Base-by-base conservation (phyloP, 1,284 basidiomycete species). In the Amylostereum areolatum region DNA sequence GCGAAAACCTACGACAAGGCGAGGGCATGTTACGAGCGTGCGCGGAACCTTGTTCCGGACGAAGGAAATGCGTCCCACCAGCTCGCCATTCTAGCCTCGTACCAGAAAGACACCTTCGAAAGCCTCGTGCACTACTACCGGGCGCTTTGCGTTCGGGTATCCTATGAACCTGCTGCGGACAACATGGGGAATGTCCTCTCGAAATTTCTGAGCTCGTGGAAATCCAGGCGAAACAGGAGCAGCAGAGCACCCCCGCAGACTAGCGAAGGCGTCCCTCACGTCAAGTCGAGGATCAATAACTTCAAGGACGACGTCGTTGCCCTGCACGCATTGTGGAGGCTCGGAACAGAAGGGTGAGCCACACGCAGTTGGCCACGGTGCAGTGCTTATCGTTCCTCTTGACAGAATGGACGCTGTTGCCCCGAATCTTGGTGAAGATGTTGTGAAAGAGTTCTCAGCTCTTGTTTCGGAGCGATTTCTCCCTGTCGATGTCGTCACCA, bases 51-150 rank as follows among this genome's bases (percentile, higher is more conserved):
- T 5, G 71, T 87, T n/a, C 93, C 94, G 0, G 76, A 86, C 50
- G 78, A 81, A 49, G 91, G 92, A 8, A 94, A 96, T 60, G 83
- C 96, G 1, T 96, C 88, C 37, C 96, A 98, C 63, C 95, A 98
- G 67, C 81, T 99, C 29, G 96, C 95, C 1, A 94, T 98, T 44
- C 78, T 99, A 29, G 82, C 92, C 2, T 84, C 85, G 25, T 95
- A 95, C 65, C 75, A 86, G 58, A 77, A 78, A 54, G 92, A 97
- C 66, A 75, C 78, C n/a, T 92, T 97, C 57, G 71, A 74, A 29
- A 85, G 90, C 30, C 72, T 91, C 11, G 81, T 91, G 56, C 85
- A 95, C 64, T 96, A 97, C 67, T 95, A 95, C 62, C 85, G 93
- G 35, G 92, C 96, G 0, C 71, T 98, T 5, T 96, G 92, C 59